Conservation (phyloP, 805 yeast genomes). For the Starmerella gropengiesseri region DNA sequence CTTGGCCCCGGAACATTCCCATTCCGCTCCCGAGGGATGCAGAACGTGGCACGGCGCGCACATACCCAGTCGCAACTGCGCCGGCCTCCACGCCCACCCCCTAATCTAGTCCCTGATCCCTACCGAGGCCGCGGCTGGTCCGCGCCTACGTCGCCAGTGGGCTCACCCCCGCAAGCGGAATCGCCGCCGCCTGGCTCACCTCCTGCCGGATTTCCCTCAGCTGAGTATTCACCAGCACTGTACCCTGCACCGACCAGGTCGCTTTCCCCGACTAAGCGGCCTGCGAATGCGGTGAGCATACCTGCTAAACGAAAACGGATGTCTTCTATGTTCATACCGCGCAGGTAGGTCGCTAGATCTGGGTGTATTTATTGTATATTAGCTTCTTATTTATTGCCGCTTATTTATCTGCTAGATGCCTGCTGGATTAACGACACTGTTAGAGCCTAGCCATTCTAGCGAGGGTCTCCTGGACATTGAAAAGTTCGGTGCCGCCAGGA, state of each 20-base stretch:
- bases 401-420: background rate
- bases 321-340: conserved; percentile 16
- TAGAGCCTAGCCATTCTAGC: background rate
- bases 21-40: conserved; percentile 23
- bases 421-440: background rate
- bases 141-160: background rate
- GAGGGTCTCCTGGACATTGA: background rate
- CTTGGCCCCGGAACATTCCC: conserved; percentile 1
- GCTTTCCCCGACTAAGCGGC: conserved; percentile 1
- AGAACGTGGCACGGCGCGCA: conserved; percentile 20
- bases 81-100: conserved; percentile 5
- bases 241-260: background rate
- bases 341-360: background rate
- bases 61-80: conserved; percentile 10
- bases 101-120: background rate
- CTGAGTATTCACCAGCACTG: background rate
- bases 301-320: conserved; percentile 10
- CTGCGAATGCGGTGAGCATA: background rate
- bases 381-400: background rate
- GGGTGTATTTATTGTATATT: background rate
- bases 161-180: background rate
- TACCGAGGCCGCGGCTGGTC: background rate
- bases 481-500: background rate
- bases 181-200: background rate
- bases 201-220: background rate